Evolutionary conservation across 495 filamentous ascomycete genomes (phyloP), one percentile per base, ranked within the genome.

Genomic region (Pseudoneurospora amorphoporcata): DNA sequence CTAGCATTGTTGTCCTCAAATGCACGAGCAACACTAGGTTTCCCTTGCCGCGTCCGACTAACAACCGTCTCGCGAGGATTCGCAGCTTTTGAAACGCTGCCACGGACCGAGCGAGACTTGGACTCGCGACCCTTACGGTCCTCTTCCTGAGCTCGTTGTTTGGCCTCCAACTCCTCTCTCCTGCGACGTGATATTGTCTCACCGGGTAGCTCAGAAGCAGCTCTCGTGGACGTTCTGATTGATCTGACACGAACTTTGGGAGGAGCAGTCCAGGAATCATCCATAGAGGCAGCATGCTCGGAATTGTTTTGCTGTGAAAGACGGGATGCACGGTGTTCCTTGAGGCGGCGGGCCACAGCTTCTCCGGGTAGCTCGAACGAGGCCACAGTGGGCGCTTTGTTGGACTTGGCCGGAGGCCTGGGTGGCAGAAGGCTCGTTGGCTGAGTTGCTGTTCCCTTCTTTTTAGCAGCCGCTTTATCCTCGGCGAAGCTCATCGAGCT

Each of bases 311-410:
- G 80, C 38, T 81, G 79, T 29, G 83, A 83, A 35, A 81, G 74
- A 29, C 86, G 83, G 5, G 84, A 83, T 71, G 86, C 85, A 8
- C 84, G 83, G 76, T 85, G 81, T 74, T 87, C 86, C 74, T 84
- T 86, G 70, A 87, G 80, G 68, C 88, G 90, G 4, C 87, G 88
- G 70, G 91, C 87, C 9, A 93, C 82, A 6, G 89, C 89, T 69
- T 93, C 91, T 37, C 91, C 91, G 4, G 91, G 90, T 4, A 94
- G 85, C 76, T 90, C 86, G 77, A 92, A 94, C 0, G 84, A 87
- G 7, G 92, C 79, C n/a, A 84, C 82, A 1, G 91, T 93, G 8
- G 86, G 86, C 32, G 86, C 82, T 74, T 91, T 92, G 37, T 79
- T 83, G 12, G 89, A 90, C 82, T 87, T 87, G 68, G 78, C 74